These are phyloP conservation scores for Agrostemma githago DNA, from an alignment of 148 eudicot genomes.

Conservation along the genomic window DNA sequence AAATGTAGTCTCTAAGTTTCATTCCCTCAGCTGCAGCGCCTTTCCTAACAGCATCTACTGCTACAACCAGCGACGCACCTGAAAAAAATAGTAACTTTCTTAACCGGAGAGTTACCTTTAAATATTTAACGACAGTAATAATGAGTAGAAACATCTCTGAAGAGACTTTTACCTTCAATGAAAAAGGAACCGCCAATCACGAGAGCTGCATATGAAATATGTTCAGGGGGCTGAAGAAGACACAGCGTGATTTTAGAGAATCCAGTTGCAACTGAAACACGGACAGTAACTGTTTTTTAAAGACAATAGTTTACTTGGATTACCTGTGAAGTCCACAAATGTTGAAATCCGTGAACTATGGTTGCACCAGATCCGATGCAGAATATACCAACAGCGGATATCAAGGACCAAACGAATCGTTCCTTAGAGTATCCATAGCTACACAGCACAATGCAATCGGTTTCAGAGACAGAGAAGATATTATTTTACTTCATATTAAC, in stretches of 20 bases:
- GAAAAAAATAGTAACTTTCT: constrained; percentile 20
- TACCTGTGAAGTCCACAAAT: constrained; percentile 88
- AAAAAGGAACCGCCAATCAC: constrained; percentile 95
- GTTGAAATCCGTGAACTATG: constrained; percentile 84
- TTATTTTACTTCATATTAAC: not conserved
- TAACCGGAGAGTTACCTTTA: not conserved
- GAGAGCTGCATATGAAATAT: constrained; percentile 84
- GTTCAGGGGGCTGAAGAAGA: constrained; percentile 62
- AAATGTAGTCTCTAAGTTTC: constrained; percentile 85
- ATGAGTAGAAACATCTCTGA: constrained; percentile 10
- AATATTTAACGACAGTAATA: not conserved
- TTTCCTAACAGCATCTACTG: constrained; percentile 89
- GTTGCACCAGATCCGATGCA: constrained; percentile 98
- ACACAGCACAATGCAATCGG: constrained; percentile 27
- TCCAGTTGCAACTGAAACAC: constrained; percentile 13
- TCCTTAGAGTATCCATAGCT: constrained; percentile 98
- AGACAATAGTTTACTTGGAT: not conserved
- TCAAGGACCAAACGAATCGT: constrained; percentile 98
- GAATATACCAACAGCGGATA: constrained; percentile 98
- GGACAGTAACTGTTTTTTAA: not conserved
- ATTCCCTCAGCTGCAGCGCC: constrained; percentile 98
- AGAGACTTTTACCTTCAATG: constrained; percentile 64
- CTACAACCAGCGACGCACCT: constrained; percentile 95
- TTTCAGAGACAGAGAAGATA: not conserved
- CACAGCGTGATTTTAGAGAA: constrained; percentile 15